Base-by-base conservation (phyloP, 2,329 filamentous ascomycete species). In the Monilinia polystroma region DNA sequence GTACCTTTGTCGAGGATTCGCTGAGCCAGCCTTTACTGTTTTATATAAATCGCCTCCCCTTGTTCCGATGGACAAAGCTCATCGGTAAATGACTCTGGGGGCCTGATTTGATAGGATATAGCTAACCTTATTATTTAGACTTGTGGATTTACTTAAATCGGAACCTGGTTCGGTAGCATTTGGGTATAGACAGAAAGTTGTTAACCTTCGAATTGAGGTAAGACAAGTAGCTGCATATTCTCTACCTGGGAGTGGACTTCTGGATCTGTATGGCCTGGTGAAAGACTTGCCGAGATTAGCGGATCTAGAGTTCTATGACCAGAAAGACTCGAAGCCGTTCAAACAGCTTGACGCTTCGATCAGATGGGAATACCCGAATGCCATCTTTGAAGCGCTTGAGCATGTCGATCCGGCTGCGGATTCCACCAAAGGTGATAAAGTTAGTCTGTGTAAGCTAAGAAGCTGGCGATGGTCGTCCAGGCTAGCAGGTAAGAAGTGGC, bases 1-100 rank as follows among this genome's bases (percentile, higher is more conserved):
- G 47, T 81, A 83, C 2, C 79, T 87, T 20, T 93, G 89, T 71
- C 84, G 81, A 62, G 77, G 82, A 2, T 92, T 93, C 67, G 79
- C 85, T 0, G 91, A 93, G 72, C 89, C 92, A 6, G 90, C 90
- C 1, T 78, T 95, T 62, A 87, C 87, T 6, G 88, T 86, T 1
- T 81, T 96, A 6, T 95, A 95, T 75, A 81, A 84, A 57, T 85
- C 82, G 6, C 91, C 91, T 11, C 87, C 87, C 1, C 79, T 95
- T 55, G 81, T 84, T 67, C 81, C 83, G 1, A 77, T 81, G 47
- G 76, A 78, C 45, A 82, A 83, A 69, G 80, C 80, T 16, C 81
- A 81, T 69, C 76, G 79, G 67, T 64, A 56, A 35, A 20, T 26
- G 23, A 11, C 35, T 41, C 26, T n/a, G 6, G n/a, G 38, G n/a